Evolutionary conservation across 345 rosid genomes (phyloP).

Genomic region (Ricinus communis): DNA sequence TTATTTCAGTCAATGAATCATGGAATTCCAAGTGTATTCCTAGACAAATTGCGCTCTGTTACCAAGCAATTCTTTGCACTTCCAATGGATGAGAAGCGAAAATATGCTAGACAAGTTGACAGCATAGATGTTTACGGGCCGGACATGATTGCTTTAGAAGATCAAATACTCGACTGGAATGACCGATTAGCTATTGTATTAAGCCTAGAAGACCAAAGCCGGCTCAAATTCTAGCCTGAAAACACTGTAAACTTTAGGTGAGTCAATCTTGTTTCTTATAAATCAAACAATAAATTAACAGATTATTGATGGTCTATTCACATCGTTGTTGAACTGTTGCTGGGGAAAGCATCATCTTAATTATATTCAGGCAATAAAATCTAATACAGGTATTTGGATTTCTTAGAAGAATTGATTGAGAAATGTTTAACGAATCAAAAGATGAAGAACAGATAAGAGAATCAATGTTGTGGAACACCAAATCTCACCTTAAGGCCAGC

Average conservation of each 20-base stretch:
- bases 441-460: too few relatives aligned
- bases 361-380: too few relatives aligned
- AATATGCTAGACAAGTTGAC: conserved; percentile 39
- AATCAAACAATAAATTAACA: too few relatives aligned
- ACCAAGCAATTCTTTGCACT: conserved; percentile 48
- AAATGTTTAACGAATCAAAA: too few relatives aligned
- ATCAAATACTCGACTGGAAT: conserved; percentile 68
- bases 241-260: conserved; percentile 50
- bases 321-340: too few relatives aligned
- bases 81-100: conserved; percentile 49
- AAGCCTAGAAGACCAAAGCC: conserved; percentile 39
- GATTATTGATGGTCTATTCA: too few relatives aligned
- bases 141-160: conserved; percentile 53
- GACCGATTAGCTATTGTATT: conserved; percentile 47
- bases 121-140: conserved; percentile 64
- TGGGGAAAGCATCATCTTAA: too few relatives aligned
- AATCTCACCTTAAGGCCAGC: too few relatives aligned
- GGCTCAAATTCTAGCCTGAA: conserved; percentile 55
- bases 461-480: too few relatives aligned
- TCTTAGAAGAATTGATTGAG: too few relatives aligned
- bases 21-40: conserved; percentile 45
- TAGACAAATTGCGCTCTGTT: conserved; percentile 45
- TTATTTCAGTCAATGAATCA: conserved; percentile 59
- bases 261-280: too few relatives aligned
- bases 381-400: too few relatives aligned